Base-by-base conservation (phyloP, 2,329 filamentous ascomycete species). In the Exophiala bonariae region DNA sequence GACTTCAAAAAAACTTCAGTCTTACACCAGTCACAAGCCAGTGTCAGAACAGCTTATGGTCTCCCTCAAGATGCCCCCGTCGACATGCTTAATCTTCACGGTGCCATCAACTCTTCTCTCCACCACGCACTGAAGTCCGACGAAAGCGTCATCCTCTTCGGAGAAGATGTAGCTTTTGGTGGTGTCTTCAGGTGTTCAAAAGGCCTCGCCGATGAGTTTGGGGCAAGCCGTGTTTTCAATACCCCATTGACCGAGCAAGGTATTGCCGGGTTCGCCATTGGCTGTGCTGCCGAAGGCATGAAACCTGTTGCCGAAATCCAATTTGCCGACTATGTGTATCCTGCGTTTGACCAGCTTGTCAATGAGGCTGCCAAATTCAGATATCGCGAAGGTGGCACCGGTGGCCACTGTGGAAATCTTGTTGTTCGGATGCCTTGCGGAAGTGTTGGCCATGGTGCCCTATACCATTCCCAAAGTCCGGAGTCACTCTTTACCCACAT, bases 161-260 rank as follows among this genome's bases (percentile, higher is more conserved):
- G 93, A 33, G 93, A 99, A 69, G 93, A 99, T 64, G 90, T 99
- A 6, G 89, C 93, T 11, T 99, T 99, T 60, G 93, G 93, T 33
- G 93, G 93, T 44, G 93, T 99, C 13, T 99, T 99, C 64, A 81
- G 93, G 47, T 96, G 90, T 70, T 92, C 89, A 23, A 92, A 93
- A 83, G 89, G 91, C 59, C 78, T 99, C 13, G 83, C 89, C 23
- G 87, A 90, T 53, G 89, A 89, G 46, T 95, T 93, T 66, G 93
- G 93, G 7, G 79, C 82, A 2, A 87, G 93, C 48, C 79, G 93
- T 47, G 91, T 99, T 26, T 99, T 99, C 77, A 97, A 99, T 69
- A 97, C 91, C 14, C 93, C 93, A 0, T 71, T 99, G 58, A 89
- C 86, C 26, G 93, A 99, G 66, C 93, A 97, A 69, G 93, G 92